phyloP scores from a whole-genome alignment of 768 basidiomycete species.

The Termitomyces sp. region DNA sequence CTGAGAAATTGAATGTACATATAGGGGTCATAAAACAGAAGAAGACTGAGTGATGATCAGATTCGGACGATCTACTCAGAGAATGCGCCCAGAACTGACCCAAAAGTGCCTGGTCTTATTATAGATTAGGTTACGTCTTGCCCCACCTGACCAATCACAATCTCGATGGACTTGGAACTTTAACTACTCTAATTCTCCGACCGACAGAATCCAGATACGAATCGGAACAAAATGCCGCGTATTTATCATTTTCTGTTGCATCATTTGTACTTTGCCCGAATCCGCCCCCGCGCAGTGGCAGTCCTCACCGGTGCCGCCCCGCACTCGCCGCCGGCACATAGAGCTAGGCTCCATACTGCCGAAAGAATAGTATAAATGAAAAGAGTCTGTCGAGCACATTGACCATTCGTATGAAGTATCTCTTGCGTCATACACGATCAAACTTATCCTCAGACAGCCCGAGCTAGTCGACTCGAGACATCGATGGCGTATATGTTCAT shows the following conservation, averaged over 20 bases:
- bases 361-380: neutral
- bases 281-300: too few relatives aligned
- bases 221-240: neutral
- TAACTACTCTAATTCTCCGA: constrained; percentile 47
- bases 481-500: too few relatives aligned
- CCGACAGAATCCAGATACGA: neutral
- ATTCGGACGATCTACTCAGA: constrained; percentile 1
- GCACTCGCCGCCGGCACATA: neutral
- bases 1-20: constrained; percentile 2
- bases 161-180: constrained; percentile 14
- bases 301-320: neutral
- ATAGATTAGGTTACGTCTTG: constrained; percentile 18
- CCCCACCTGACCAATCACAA: neutral
- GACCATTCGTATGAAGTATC: neutral
- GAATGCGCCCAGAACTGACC: neutral
- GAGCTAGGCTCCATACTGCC: neutral
- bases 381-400: neutral
- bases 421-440: neutral
- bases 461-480: too few relatives aligned
- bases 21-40: constrained; percentile 4
- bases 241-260: too few relatives aligned
- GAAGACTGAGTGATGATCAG: constrained; percentile 1
- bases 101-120: constrained; percentile 4
- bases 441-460: too few relatives aligned
- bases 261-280: too few relatives aligned